Base-by-base conservation (phyloP, 768 basidiomycete species). In the Collybiopsis luxurians region DNA sequence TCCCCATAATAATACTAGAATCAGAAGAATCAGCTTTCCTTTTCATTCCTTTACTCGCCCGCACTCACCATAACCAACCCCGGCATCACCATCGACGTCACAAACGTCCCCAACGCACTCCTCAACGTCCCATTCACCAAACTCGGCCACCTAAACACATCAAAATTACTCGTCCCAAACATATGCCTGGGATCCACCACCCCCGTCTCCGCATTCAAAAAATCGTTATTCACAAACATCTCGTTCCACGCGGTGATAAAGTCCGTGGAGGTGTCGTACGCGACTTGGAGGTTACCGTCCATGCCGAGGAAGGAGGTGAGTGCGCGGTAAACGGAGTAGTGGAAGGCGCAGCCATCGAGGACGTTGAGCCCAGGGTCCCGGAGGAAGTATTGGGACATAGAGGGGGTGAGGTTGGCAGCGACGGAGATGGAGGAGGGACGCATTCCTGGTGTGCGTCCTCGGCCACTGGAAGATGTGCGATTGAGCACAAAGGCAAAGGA, bases 281-380 rank as follows among this genome's bases (percentile, higher is more conserved):
- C 94, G 53, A 93, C 95, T 59, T 88, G 81, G 26, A 97, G 77
- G 68, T 96, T 96, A 64, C 95, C 95, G 66, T 97, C 95, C 93
- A 96, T 95, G 53, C 94, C 94, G 44, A 96, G 79, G 76, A 95
- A 92, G 48, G 95, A 90, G 27, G 86, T 75, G 49, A 96, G 73
- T 1, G 89, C 75, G 58, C 95, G 95, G 67, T 97, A 96, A 54
- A 88, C 87, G 46, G 95, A 96, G 70, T 96, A 97, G 69, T 97
- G 95, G 77, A 96, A 96, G 0, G 95, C 94, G 48, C 85, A 85
- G 34, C 77, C 76, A 63, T 97, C 95, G 45, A 97, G 75, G 24
- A 72, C 87, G 57, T 82, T 84, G n/a, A 78, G 65, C 5, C 76
- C 75, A 12, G 79, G 75, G 9, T 85, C 77, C 19, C 95, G 89